A percentile compares a stretch with the other conserved stretches of the same genome.
Conservation (phyloP, 164 flowering plant genomes). For the Berberis vulgaris region DNA sequence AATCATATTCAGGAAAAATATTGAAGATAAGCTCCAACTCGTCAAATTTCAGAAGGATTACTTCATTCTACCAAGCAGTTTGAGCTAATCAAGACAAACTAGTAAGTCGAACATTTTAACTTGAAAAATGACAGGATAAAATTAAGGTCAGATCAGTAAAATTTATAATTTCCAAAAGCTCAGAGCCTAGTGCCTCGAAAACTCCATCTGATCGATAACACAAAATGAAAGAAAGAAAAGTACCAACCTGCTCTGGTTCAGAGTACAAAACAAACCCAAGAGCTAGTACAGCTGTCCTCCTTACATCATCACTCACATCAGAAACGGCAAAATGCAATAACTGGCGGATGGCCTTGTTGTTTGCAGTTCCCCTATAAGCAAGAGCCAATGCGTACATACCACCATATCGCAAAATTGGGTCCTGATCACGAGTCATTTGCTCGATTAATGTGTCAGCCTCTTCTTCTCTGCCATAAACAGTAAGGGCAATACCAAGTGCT, state of each 20-base stretch:
- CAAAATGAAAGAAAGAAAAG: not conserved
- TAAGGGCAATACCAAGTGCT: conserved; percentile 84
- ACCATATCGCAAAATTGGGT: conserved; percentile 86
- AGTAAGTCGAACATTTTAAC: no score
- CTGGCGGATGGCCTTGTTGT: conserved; percentile 91
- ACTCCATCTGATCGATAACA: not conserved
- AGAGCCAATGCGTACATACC: conserved; percentile 93
- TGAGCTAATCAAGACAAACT: no score
- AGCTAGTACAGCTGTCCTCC: conserved; percentile 18
- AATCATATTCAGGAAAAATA: no score
- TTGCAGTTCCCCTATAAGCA: conserved; percentile 86
- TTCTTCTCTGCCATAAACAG: conserved; percentile 93
- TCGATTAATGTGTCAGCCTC: conserved; percentile 87
- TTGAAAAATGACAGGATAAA: no score
- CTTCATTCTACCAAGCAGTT: no score
- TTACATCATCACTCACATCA: conserved; percentile 52
- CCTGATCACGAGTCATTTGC: conserved; percentile 92
- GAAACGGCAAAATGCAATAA: conserved; percentile 91
- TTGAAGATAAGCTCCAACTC: no score
- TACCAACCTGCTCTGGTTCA: conserved; percentile 18
- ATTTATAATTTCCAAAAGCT: no score
- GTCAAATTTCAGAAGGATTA: no score
- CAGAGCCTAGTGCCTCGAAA: no score
- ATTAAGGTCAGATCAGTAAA: no score
- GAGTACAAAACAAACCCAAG: conserved; percentile 23